Conservation (phyloP, 176 grass and related monocot species). For the Dendrocalamus sinicus region DNA sequence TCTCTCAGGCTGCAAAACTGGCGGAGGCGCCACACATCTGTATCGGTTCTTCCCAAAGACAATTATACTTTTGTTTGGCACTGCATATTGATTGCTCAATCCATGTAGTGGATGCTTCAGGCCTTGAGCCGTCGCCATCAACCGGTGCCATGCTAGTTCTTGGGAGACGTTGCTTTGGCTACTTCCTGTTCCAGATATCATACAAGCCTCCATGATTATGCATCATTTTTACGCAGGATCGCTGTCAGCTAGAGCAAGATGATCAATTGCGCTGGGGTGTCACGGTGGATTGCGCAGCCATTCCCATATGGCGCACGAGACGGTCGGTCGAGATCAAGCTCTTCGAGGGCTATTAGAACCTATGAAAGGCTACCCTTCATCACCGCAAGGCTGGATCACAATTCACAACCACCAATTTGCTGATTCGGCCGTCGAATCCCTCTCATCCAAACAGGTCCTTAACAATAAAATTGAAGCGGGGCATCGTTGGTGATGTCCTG, state of each 20-base stretch:
- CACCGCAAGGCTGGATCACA: too few relatives aligned
- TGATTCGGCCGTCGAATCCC: too few relatives aligned
- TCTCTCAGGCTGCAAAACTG: not conserved
- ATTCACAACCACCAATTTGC: too few relatives aligned
- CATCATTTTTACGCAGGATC: not conserved
- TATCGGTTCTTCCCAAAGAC: not conserved
- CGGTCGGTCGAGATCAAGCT: too few relatives aligned
- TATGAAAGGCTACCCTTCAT: too few relatives aligned
- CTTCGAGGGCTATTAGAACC: too few relatives aligned
- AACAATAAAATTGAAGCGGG: not conserved
- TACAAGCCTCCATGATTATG: not conserved
- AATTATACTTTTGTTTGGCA: not conserved
- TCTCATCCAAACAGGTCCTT: too few relatives aligned
- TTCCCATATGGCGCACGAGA: too few relatives aligned
- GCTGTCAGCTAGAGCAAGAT: not conserved
- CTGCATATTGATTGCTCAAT: not conserved
- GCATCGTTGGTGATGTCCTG: too few relatives aligned
- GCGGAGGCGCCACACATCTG: not conserved
- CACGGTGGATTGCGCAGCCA: too few relatives aligned
- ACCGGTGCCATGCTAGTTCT: not conserved
- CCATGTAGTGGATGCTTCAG: not conserved
- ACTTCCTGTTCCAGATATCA: too few relatives aligned
- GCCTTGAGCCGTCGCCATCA: not conserved
- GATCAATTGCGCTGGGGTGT: not conserved
- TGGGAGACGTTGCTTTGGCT: too few relatives aligned